Base-by-base conservation (phyloP, 441 rosid genomes). In the Aleurites moluccanus region DNA sequence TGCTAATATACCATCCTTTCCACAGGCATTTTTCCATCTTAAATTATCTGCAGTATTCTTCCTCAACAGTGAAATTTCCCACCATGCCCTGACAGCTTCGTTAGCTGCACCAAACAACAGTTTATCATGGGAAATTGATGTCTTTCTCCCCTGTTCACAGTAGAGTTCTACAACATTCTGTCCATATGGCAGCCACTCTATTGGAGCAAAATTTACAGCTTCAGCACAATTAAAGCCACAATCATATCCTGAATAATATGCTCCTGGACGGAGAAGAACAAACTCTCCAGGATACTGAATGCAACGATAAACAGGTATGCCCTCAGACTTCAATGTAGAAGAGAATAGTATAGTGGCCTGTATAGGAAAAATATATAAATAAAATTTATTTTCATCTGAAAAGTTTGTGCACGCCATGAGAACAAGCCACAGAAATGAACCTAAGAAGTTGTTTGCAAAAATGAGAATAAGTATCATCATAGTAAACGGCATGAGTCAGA, bases 171-270 rank as follows among this genome's bases (percentile, higher is more conserved):
- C 88, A 80, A 86, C 84, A 75, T 81, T 76, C 79, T 84, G 90
- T 44, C 97, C 96, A 69, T 86, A 85, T 47, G 88, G 88, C 80
- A 94, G 79, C 98, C 98, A 94, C 53, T 91, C 92, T 27, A 92
- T 64, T 38, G 89, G 92, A 78, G 97, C 98, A 61, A 92, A 81
- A 78, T 87, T 91, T 68, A 83, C 90, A 69, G 88, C 82, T 89
- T 89, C 96, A 20, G 85, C 83, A 72, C 89, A 90, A 83, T 90
- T 92, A 71, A 92, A 94, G 52, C 98, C 98, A 79, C 86, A 82
- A 70, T 92, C 87, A 77, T 92, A 87, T 64, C 89, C 89, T 15
- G 91, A 87, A 83, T 88, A 83, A 81, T 82, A 85, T 62, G 91
- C 85, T 79, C 97, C 89, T n/a, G 98, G 97, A 74, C 84, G 85